Conservation (phyloP, 176 grass and related monocot genomes). For the Panicum miliaceum region DNA sequence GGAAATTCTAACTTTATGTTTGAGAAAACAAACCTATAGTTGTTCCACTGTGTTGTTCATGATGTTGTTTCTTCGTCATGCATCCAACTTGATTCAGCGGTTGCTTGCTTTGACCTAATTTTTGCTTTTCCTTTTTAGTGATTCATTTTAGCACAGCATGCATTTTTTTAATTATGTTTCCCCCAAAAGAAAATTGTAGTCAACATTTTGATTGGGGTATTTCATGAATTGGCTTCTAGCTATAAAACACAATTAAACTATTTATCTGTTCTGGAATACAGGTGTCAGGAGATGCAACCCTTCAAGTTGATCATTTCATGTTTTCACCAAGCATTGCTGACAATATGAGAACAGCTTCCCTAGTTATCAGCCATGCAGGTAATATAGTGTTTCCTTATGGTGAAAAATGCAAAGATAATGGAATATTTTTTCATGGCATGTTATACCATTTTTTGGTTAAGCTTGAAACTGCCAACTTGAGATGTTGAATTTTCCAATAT, state of each 20-base stretch:
- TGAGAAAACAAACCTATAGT: not conserved
- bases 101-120: not conserved
- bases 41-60: not conserved
- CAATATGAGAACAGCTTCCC: slow-evolving; percentile 64
- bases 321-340: slow-evolving; percentile 87
- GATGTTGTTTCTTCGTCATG: not conserved
- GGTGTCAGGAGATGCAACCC: slow-evolving; percentile 52
- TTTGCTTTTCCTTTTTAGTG: not conserved
- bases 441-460: not conserved
- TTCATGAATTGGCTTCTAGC: not conserved
- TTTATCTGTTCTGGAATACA: slow-evolving; percentile 43
- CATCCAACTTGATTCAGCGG: not conserved
- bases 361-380: slow-evolving; percentile 92
- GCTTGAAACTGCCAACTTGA: not conserved
- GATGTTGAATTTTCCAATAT: too few species aligned
- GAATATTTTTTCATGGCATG: not conserved
- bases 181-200: not conserved
- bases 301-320: slow-evolving; percentile 79
- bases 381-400: not conserved
- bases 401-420: not conserved
- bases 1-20: not conserved
- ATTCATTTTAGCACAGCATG: too few species aligned
- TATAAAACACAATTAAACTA: not conserved
- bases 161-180: not conserved
- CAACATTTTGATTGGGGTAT: not conserved